These are phyloP conservation scores for Pythium grandisporangium DNA, from an alignment of 352 stramenopile species.

Conservation along the genomic window DNA sequence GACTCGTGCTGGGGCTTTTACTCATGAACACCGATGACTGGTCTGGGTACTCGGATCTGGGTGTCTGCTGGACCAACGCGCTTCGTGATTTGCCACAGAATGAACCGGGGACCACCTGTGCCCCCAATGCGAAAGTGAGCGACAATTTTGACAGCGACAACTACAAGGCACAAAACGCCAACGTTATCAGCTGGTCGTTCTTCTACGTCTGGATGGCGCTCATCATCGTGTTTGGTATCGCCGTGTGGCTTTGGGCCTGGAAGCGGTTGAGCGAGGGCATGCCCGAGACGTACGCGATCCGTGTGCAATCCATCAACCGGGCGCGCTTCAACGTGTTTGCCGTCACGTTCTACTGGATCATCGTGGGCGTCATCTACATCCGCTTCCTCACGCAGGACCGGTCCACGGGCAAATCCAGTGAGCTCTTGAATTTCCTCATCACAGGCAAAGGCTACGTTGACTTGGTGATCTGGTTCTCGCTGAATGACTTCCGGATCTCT, in stretches of 20 bases:
- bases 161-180: constrained; percentile 77
- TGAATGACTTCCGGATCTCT: constrained; percentile 79
- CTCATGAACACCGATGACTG: constrained; percentile 70
- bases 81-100: constrained; percentile 47
- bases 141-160: constrained; percentile 48
- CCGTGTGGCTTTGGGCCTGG: constrained; percentile 80
- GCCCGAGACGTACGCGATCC: constrained; percentile 79
- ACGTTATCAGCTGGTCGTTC: constrained; percentile 82
- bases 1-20: constrained; percentile 47
- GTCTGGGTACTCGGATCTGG: constrained; percentile 79
- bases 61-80: constrained; percentile 83
- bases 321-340: constrained; percentile 83
- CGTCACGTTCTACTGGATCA: constrained; percentile 85
- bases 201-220: constrained; percentile 85
- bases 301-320: constrained; percentile 81
- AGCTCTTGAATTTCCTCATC: constrained; percentile 84
- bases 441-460: constrained; percentile 84
- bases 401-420: constrained; percentile 42
- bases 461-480: constrained; percentile 82
- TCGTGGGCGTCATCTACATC: constrained; percentile 73
- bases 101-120: constrained; percentile 18
- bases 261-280: constrained; percentile 82
- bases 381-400: constrained; percentile 62
- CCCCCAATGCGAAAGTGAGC: constrained; percentile 27
- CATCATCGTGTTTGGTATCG: constrained; percentile 76